phyloP scores from a whole-genome alignment of 345 rosid species.

The Turnera subulata region DNA sequence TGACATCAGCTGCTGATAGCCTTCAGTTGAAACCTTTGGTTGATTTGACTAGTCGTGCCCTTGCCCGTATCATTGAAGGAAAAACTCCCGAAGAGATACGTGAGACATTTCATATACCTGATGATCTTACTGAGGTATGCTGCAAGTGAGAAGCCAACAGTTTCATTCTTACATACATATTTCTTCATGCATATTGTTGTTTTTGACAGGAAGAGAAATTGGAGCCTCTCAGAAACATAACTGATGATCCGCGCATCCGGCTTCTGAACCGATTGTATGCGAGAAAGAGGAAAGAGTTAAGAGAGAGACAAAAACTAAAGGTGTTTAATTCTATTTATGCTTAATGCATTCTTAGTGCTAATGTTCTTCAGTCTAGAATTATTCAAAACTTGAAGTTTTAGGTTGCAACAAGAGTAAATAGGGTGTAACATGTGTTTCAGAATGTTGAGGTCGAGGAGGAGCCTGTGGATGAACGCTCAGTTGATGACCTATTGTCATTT shows the following conservation, averaged over 20 bases:
- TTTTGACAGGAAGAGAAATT: constrained; percentile 74
- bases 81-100: constrained; percentile 86
- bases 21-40: constrained; percentile 84
- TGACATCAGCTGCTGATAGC: constrained; percentile 93
- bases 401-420: too few relatives aligned
- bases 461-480: constrained; percentile 73
- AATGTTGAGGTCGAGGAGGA: constrained; percentile 72
- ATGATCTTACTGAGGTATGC: constrained; percentile 88
- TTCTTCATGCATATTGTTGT: constrained; percentile 17
- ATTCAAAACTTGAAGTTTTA: too few relatives aligned
- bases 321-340: constrained; percentile 13
- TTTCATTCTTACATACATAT: constrained; percentile 1
- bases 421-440: constrained; percentile 36
- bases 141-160: constrained; percentile 13
- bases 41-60: constrained; percentile 87
- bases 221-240: constrained; percentile 77
- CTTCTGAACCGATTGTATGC: constrained; percentile 77
- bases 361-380: too few relatives aligned
- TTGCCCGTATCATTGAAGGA: constrained; percentile 84
- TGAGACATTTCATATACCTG: constrained; percentile 87
- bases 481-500: constrained; percentile 79
- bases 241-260: constrained; percentile 85
- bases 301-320: constrained; percentile 73
- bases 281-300: constrained; percentile 75
- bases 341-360: background rate